A percentile compares a stretch with the other conserved stretches of the same genome.
These are phyloP conservation scores for Stephania yunnanensis DNA, from an alignment of 164 flowering plant genomes.

Conservation along the genomic window DNA sequence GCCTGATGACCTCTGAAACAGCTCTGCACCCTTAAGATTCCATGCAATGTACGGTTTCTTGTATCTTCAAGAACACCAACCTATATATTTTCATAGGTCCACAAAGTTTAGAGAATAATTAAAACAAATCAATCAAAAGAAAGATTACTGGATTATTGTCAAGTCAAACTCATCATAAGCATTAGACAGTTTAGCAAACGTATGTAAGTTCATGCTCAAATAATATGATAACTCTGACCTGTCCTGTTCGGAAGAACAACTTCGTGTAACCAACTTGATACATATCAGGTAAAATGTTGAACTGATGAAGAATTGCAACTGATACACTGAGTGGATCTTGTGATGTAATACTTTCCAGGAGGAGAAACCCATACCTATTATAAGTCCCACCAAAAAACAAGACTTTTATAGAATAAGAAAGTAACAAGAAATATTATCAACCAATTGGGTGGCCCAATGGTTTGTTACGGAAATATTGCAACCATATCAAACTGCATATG, in stretches of 20 bases:
- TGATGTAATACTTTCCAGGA: constrained; percentile 68
- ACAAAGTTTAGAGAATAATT: neutral
- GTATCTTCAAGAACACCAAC: constrained; percentile 98
- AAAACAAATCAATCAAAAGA: neutral
- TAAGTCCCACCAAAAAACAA: constrained; percentile 6
- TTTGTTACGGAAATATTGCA: neutral
- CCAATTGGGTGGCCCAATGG: too few species aligned
- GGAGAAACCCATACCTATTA: constrained; percentile 90
- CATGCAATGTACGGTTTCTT: constrained; percentile 89
- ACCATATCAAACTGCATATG: neutral
- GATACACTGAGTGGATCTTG: constrained; percentile 97
- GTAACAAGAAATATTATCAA: neutral
- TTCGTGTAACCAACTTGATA: constrained; percentile 99
- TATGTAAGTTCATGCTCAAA: neutral
- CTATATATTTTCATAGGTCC: constrained; percentile 27
- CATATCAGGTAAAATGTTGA: constrained; percentile 89
- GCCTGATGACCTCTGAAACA: constrained; percentile 94
- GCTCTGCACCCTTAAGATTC: constrained; percentile 92
- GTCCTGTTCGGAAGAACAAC: constrained; percentile 96
- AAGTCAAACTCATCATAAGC: neutral
- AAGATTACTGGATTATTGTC: neutral
- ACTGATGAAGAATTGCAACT: constrained; percentile 97
- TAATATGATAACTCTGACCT: constrained; percentile 36
- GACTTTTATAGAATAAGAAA: neutral
- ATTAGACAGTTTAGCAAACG: neutral